Conservation (phyloP, 1,284 basidiomycete species). For the Ganoderma sinense region DNA sequence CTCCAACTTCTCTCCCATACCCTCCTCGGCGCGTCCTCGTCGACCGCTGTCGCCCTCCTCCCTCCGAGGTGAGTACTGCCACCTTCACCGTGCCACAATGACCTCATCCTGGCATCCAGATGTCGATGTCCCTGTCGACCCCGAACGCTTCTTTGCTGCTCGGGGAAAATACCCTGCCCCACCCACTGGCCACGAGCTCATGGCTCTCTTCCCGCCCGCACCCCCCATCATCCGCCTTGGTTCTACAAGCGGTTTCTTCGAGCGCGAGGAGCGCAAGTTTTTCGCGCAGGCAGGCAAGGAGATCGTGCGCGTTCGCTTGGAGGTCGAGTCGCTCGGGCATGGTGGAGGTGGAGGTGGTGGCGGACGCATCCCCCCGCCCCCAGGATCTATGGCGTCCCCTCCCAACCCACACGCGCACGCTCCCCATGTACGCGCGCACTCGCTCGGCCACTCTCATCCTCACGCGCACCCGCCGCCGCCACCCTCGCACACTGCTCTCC, state of each 20-base stretch:
- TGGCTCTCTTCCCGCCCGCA: constrained; percentile 79
- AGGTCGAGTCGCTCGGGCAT: constrained; percentile 54
- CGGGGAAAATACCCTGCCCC: constrained; percentile 70
- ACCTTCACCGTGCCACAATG: constrained; percentile 16
- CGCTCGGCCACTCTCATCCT: constrained; percentile 17
- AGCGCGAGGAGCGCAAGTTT: constrained; percentile 75
- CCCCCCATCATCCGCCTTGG: constrained; percentile 60
- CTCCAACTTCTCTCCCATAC: constrained; percentile 26
- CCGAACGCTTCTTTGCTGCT: constrained; percentile 46
- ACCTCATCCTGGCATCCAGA: constrained; percentile 46
- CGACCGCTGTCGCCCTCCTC: constrained; percentile 44
- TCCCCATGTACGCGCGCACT: constrained; percentile 14
- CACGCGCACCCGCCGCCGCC: constrained; percentile 19
- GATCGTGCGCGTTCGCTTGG: constrained; percentile 73
- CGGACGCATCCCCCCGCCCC: constrained; percentile 12
- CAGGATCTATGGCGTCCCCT: constrained; percentile 19
- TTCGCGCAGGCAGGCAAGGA: constrained; percentile 78
- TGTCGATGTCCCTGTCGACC: constrained; percentile 60
- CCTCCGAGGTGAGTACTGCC: constrained; percentile 53
- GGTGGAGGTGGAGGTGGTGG: constrained; percentile 10
- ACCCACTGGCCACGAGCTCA: constrained; percentile 79
- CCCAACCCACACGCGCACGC: constrained; percentile 3
- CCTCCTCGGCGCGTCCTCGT: constrained; percentile 31
- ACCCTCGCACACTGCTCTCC: constrained; percentile 17
- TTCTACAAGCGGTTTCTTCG: constrained; percentile 74